phyloP scores from a whole-genome alignment of 2,329 filamentous ascomycete species.

The Orbilia ellipsospora region DNA sequence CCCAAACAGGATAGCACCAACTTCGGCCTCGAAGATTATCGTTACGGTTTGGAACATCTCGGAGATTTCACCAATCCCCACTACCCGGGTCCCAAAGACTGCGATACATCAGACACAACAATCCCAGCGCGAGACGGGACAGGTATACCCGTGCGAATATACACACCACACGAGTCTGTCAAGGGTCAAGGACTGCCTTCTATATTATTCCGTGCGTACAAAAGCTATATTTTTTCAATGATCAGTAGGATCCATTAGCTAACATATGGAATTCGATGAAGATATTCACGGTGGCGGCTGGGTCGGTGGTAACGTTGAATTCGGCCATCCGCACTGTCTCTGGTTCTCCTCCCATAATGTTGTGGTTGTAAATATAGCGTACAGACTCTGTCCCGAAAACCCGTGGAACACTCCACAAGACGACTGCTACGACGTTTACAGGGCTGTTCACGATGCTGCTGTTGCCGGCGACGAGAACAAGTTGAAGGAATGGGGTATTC shows the following conservation, averaged over 20 bases:
- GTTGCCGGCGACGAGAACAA: neutral
- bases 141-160: constrained; percentile 20
- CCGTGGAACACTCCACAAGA: constrained; percentile 27
- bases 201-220: constrained; percentile 36
- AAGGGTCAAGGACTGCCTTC: constrained; percentile 27
- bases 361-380: constrained; percentile 38
- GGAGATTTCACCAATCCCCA: constrained; percentile 19
- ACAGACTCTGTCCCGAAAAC: constrained; percentile 41
- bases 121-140: constrained; percentile 33
- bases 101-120: constrained; percentile 16
- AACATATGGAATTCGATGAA: neutral
- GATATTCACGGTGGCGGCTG: constrained; percentile 52
- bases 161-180: constrained; percentile 29
- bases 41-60: neutral
- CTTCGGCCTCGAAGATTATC: constrained; percentile 3
- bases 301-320: constrained; percentile 27
- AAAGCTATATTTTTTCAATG: neutral
- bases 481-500: constrained; percentile 33
- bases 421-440: constrained; percentile 41
- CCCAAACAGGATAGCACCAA: constrained; percentile 14
- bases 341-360: constrained; percentile 48
- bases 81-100: constrained; percentile 33
- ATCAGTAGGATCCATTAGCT: neutral
- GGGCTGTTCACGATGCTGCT: constrained; percentile 12
- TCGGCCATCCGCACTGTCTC: constrained; percentile 46